Evolutionary conservation across 202 grass and related monocot species (phyloP).

Genomic region (Saccharum hybrid): DNA sequence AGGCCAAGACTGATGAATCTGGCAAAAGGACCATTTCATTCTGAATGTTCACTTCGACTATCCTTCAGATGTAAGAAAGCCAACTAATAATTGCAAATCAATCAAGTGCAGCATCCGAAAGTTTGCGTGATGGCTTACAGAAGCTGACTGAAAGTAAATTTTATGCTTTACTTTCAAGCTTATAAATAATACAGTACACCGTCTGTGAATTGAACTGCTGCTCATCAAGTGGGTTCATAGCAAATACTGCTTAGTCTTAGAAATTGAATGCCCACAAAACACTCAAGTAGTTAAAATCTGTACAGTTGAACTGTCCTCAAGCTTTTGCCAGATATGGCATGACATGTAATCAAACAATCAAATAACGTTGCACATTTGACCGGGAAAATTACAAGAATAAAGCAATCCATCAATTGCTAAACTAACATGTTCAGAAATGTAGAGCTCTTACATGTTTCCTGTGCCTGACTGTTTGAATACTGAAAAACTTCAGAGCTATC

Average conservation of each 20-base stretch:
- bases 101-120: not conserved
- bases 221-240: conserved; percentile 1
- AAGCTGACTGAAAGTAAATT: not conserved
- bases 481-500: conserved; percentile 26
- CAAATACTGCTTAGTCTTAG: not conserved
- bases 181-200: not conserved
- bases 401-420: conserved; percentile 33
- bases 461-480: conserved; percentile 10
- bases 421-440: conserved; percentile 41
- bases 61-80: not conserved
- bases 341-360: conserved; percentile 24
- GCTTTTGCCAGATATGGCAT: conserved; percentile 39
- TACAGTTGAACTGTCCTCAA: conserved; percentile 31
- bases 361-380: conserved; percentile 34
- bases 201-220: conserved; percentile 7
- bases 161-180: conserved; percentile 13
- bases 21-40: not conserved
- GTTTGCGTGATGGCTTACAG: not conserved
- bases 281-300: not conserved
- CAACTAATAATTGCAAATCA: not conserved
- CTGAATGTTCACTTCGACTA: not conserved
- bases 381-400: conserved; percentile 42
- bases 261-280: conserved; percentile 28
- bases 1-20: not conserved
- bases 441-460: conserved; percentile 26